Percentiles rank a stretch among this genome's conserved stretches.
phyloP scores from a whole-genome alignment of 208 protist genomes.

The Trichomonas tenax region DNA sequence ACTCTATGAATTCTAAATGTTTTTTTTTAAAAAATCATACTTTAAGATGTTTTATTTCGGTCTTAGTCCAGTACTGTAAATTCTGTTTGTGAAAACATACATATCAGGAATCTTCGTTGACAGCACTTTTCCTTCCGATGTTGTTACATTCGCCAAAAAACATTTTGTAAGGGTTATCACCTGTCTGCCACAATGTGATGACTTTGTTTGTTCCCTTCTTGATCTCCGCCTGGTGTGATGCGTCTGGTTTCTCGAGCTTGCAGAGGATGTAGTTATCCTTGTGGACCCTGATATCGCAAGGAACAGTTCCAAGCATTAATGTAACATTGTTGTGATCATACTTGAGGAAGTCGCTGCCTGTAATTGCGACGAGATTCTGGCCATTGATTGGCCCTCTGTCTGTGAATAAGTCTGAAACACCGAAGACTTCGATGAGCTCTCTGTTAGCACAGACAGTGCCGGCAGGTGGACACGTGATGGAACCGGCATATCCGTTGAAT shows the following conservation, averaged over 20 bases:
- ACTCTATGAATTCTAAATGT: background rate
- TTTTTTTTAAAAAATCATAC: background rate
- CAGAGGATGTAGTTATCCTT: background rate
- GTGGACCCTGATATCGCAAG: background rate
- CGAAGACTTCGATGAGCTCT: background rate
- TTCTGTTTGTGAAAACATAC: background rate
- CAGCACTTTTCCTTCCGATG: no score
- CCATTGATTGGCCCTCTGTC: background rate
- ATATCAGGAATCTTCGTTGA: background rate
- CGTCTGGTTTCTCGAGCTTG: background rate
- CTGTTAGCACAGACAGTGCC: background rate
- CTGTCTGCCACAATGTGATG: no score
- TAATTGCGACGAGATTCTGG: background rate
- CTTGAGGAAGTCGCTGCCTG: background rate
- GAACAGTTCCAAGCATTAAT: background rate
- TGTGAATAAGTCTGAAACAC: background rate
- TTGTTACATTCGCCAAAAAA: no score
- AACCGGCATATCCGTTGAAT: background rate
- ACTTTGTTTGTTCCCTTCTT: background rate
- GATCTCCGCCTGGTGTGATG: background rate
- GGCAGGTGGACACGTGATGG: background rate
- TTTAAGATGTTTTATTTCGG: no score
- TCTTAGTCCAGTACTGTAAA: no score
- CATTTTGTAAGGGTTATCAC: no score
- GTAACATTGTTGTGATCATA: background rate